Base-by-base conservation (phyloP, 1,284 basidiomycete genomes). In the Puccinia polysora region DNA sequence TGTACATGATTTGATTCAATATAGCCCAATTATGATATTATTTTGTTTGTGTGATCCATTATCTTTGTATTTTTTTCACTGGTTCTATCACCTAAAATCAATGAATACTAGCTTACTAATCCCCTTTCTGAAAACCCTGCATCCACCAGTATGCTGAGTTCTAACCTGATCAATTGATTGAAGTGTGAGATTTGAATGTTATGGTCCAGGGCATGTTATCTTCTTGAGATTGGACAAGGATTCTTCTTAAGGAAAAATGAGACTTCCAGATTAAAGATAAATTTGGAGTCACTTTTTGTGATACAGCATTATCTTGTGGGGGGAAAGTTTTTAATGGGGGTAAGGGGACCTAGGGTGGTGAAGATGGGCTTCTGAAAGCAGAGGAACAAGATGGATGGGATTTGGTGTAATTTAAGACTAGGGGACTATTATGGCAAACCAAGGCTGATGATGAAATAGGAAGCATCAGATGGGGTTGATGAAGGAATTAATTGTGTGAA, bases 341-440 rank as follows among this genome's bases (percentile, higher is more conserved):
- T 25, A 67, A 47, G 15, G 65, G 65, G 40, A 67, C 40, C 52
- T 67, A 36, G 10, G 65, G 65, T 2, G 65, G 65, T 18, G 20
- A 8, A 15, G 15, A 56, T 8, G 65, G 65, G 34, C 34, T 36
- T 6, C 50, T 43, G 14, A 25, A 1, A 18, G 10, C 6, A 25
- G 30, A n/a, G 4, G 15, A 36, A 5, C 10, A 14, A 43, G 7
- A 28, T 23, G 36, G 2, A 43, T 20, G 5, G n/a, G n/a, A n/a
- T n/a, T n/a, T n/a, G n/a, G n/a, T n/a, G n/a, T n/a, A n/a, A n/a
- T n/a, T n/a, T n/a, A n/a, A n/a, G n/a, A n/a, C n/a, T n/a, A n/a
- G n/a, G n/a, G n/a, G n/a, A n/a, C n/a, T n/a, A n/a, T n/a, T n/a
- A n/a, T n/a, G n/a, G n/a, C n/a, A 34, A n/a, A 2, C 14, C 18